Percentiles rank a stretch among this genome's conserved stretches.
Conservation (phyloP, 345 rosid species). For the Geranium rotundifolium region DNA sequence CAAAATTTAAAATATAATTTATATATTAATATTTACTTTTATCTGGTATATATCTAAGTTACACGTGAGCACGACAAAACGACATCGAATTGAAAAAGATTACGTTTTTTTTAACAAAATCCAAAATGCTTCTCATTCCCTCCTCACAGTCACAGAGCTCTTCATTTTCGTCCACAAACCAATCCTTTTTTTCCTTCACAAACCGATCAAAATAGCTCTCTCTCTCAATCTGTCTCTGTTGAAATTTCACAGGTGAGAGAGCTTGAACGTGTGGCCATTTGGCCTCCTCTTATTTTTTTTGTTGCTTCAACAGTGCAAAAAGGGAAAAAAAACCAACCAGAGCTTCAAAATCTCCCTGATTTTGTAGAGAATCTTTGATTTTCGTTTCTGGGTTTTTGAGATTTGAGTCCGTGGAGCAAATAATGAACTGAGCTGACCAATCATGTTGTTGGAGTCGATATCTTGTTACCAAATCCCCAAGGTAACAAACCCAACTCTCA, state of each 20-base stretch:
- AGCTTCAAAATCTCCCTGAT: neutral
- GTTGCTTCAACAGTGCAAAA: conserved; percentile 1
- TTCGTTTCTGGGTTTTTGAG: neutral
- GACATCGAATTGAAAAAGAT: neutral
- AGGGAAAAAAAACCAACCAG: neutral
- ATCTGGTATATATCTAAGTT: too few relatives aligned
- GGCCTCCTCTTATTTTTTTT: conserved; percentile 18
- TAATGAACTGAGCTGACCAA: neutral
- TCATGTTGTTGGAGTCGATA: conserved; percentile 43
- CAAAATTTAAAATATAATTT: too few relatives aligned
- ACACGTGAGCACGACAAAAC: neutral
- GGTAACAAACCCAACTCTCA: conserved; percentile 20
- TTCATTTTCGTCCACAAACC: neutral
- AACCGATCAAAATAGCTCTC: conserved; percentile 1
- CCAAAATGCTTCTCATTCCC: neutral
- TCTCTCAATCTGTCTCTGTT: neutral
- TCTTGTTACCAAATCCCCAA: conserved; percentile 35
- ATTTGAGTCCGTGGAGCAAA: neutral
- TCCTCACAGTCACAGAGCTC: neutral
- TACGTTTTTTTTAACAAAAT: neutral
- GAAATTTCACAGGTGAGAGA: conserved; percentile 3
- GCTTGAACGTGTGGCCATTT: conserved; percentile 26
- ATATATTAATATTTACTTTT: too few relatives aligned
- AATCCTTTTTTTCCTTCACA: neutral
- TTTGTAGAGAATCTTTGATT: too few relatives aligned